Evolutionary conservation across 306 rosid genomes (phyloP).

Genomic region (Vachellia pachyceras): DNA sequence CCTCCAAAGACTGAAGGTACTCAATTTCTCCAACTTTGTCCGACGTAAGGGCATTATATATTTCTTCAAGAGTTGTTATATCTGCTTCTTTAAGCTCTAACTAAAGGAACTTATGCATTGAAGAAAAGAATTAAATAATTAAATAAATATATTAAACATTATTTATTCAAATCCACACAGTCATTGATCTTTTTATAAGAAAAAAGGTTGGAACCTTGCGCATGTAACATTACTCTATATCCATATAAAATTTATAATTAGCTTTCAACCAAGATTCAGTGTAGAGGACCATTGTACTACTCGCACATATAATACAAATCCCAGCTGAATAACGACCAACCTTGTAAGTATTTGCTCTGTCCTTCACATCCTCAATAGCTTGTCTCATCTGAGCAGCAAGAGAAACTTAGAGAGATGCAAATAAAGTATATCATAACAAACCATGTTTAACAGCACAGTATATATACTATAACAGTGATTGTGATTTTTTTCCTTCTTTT

Average conservation of each 20-base stretch:
- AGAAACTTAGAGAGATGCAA: constrained; percentile 33
- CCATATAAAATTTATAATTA: not conserved
- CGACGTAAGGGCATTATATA: constrained; percentile 63
- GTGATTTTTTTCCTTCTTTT: not conserved
- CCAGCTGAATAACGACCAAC: constrained; percentile 52
- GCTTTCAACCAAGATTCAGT: constrained; percentile 19
- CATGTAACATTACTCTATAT: not conserved
- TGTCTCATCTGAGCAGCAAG: constrained; percentile 58
- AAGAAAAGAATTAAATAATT: constrained; percentile 18
- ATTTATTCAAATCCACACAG: constrained; percentile 19
- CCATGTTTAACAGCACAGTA: not conserved
- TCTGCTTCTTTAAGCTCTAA: constrained; percentile 68
- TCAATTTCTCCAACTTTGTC: constrained; percentile 78
- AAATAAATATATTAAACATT: constrained; percentile 23
- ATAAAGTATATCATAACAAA: not conserved
- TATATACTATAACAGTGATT: constrained; percentile 18
- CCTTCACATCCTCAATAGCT: constrained; percentile 63
- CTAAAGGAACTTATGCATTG: constrained; percentile 53
- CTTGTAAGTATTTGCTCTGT: constrained; percentile 61
- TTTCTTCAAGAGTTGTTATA: constrained; percentile 68
- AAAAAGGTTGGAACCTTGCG: not conserved
- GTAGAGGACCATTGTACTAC: constrained; percentile 7
- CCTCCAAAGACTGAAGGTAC: constrained; percentile 69
- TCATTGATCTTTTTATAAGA: constrained; percentile 4
- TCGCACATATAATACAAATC: not conserved